Conservation (phyloP, 768 basidiomycete species). For the Tricholoma saponaceum region DNA sequence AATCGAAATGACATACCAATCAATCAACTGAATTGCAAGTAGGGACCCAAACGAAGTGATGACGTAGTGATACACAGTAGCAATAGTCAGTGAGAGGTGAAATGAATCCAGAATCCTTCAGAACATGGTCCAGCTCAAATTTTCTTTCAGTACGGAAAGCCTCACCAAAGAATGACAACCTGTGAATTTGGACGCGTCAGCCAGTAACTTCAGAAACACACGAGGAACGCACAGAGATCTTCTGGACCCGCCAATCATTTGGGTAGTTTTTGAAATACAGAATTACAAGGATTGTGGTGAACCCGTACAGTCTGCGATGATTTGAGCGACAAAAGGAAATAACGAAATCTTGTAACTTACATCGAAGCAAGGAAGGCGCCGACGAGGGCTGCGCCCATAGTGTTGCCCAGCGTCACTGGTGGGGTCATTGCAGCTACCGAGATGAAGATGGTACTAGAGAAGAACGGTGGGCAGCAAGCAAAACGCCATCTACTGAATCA, state of each 20-base stretch:
- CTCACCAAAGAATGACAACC: conserved; percentile 20
- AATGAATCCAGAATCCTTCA: conserved; percentile 19
- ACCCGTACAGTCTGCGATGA: conserved; percentile 10
- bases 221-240: conserved; percentile 16
- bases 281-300: conserved; percentile 20
- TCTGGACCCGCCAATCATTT: conserved; percentile 19
- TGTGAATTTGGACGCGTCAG: not conserved
- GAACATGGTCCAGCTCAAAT: not conserved
- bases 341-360: conserved; percentile 12
- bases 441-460: not conserved
- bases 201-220: not conserved
- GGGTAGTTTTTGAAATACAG: conserved; percentile 19
- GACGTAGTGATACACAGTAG: conserved; percentile 26
- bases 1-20: conserved; percentile 5
- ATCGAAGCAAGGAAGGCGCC: conserved; percentile 24
- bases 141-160: not conserved
- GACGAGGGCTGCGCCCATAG: conserved; percentile 26
- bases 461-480: not conserved
- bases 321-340: not conserved
- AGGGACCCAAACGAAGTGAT: conserved; percentile 21
- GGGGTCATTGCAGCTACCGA: not conserved
- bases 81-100: conserved; percentile 21
- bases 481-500: too few species aligned
- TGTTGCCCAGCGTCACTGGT: conserved; percentile 19
- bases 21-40: conserved; percentile 7